Percentiles rank a stretch among this genome's conserved stretches.
These are phyloP conservation scores for Lonicera japonica DNA, from an alignment of 129 eudicot genomes.

Conservation along the genomic window DNA sequence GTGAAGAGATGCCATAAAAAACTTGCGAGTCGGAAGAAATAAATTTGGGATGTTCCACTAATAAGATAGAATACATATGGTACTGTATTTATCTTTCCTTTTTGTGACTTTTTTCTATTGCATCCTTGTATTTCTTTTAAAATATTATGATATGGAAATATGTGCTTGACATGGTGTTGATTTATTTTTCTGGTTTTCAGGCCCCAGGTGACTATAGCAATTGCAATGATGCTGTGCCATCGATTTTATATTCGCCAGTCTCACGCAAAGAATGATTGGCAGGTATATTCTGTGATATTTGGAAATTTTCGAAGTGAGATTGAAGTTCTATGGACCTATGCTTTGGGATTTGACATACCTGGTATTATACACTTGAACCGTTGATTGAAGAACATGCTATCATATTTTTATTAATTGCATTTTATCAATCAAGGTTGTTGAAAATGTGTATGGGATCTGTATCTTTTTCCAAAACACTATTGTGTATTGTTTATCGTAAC, in stretches of 20 bases:
- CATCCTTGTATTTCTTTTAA: neutral
- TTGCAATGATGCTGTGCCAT: conserved; percentile 68
- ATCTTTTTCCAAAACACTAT: no score
- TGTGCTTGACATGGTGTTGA: conserved; percentile 13
- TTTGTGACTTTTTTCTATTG: neutral
- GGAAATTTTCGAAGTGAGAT: no score
- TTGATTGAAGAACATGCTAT: no score
- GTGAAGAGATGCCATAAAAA: neutral
- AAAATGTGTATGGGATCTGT: no score
- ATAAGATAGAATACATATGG: conserved; percentile 3
- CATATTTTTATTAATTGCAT: no score
- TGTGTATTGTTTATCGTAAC: no score
- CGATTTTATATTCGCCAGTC: conserved; percentile 79
- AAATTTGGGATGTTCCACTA: neutral
- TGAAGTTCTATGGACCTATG: no score
- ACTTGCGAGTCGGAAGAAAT: neutral
- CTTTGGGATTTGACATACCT: no score
- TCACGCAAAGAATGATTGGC: conserved; percentile 74
- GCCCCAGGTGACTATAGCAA: conserved; percentile 77
- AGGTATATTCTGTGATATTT: conserved; percentile 25
- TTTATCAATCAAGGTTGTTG: no score
- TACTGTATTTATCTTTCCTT: neutral
- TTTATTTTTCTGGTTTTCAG: conserved; percentile 31
- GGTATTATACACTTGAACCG: no score
- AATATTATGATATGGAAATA: conserved; percentile 1